phyloP scores from a whole-genome alignment of 306 rosid species.

The Quercus rubra region DNA sequence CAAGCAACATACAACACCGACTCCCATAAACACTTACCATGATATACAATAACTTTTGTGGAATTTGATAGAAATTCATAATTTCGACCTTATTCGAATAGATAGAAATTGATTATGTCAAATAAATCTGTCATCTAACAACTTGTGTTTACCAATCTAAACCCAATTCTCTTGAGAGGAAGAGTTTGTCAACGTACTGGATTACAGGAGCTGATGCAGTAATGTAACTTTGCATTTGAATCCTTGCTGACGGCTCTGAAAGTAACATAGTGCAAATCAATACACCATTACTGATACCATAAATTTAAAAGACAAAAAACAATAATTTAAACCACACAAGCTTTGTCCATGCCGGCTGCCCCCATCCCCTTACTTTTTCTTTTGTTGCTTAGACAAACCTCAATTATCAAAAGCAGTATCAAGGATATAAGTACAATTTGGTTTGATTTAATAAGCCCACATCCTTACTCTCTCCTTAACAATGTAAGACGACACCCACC shows the following conservation, averaged over 20 bases:
- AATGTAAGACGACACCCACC: no score
- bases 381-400: background rate
- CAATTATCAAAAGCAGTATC: background rate
- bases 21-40: background rate
- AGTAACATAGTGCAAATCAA: conserved; percentile 14
- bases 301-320: background rate
- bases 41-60: background rate
- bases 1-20: background rate
- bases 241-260: conserved; percentile 70
- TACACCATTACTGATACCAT: background rate
- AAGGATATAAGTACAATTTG: background rate
- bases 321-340: conserved; percentile 9
- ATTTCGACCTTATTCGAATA: background rate
- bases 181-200: conserved; percentile 71
- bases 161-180: conserved; percentile 72
- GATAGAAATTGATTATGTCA: background rate
- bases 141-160: conserved; percentile 63
- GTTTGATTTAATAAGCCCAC: background rate
- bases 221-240: conserved; percentile 70
- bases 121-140: conserved; percentile 10
- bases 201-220: conserved; percentile 57
- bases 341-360: background rate
- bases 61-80: background rate
- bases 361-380: background rate
- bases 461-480: no score